Evolutionary conservation across 768 basidiomycete species (phyloP), one percentile per base, ranked within the genome.

Genomic region (Glaciozyma martinii): DNA sequence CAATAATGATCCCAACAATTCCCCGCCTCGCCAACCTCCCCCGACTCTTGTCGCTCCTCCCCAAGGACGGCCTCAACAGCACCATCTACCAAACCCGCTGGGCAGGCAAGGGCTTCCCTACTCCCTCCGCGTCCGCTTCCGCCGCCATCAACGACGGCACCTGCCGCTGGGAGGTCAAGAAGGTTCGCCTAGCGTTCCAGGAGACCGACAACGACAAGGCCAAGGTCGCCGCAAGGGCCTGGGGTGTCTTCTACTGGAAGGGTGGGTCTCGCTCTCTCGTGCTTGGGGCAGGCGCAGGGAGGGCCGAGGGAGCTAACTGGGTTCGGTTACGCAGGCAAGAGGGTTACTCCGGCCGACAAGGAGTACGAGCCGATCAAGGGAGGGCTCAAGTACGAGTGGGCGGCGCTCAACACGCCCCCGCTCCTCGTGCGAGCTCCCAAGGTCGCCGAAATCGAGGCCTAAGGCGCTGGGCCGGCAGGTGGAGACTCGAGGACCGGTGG

Each of bases 131-230:
- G 6, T n/a, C 67, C 10, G 9, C 60, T 25, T 19, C 61, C 18
- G 0, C 56, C 1, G 3, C 44, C 21, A 10, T 9, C 33, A 49
- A 15, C 16, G 62, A 40, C n/a, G 6, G 4, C 8, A 10, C 43
- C 44, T 69, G 65, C 59, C 49, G 30, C 55, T 69, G 59, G 55
- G 68, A 66, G 16, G 54, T 69, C 50, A 61, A 60, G 46, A 58
- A 60, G 44, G 59, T 61, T 13, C 37, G 37, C 37, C 37, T 40
- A 13, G 37, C 37, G 15, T 40, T 40, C 37, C 37, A 13, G 7
- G 21, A 37, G 2, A 25, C 62, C 13, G 9, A 25, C 1, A n/a
- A n/a, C 43, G 59, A 55, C 16, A 6, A 54, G 10, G 50, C 57
- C 10, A 3, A 42, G 18, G 33, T 56, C 9, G 19, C 21, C 3